Base-by-base conservation (phyloP, 768 basidiomycete genomes). In the Lanmaoa pseudosensibilis region DNA sequence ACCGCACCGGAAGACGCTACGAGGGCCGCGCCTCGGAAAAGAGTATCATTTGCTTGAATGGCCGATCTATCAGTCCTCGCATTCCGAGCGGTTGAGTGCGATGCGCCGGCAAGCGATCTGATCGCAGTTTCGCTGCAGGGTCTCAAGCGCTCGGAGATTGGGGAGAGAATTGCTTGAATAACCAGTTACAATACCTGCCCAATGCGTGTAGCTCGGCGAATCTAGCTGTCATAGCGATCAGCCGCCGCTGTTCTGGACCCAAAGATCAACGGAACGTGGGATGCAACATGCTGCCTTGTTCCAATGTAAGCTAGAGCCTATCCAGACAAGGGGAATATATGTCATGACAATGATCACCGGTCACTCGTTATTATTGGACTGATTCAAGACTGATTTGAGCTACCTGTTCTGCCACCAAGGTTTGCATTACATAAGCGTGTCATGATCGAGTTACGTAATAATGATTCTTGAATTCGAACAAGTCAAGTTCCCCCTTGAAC, bases 1-100 rank as follows among this genome's bases (percentile, higher is more conserved):
- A 58, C 52, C 12, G 48, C 57, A 54, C 55, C 43, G 44, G 60
- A 56, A 50, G 41, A 45, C 37, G 52, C 23, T 21, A 47, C 48
- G 49, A 41, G 52, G 34, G 38, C 61, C 25, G 53, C 56, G 39
- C 64, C 72, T 59, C 73, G 71, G 58, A 72, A 74, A 64, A 72
- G 63, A 59, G 71, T 72, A 21, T 69, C 71, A 9, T 72, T 72
- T 63, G 65, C 60, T 56, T 72, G 59, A 66, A 54, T 52, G 55
- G 5, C 54, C 33, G 37, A 51, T 66, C 47, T 39, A 58, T 66
- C 62, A 57, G 39, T 54, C 55, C 57, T 61, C 58, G 53, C 56
- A 55, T 50, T 60, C 61, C 58, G 50, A 54, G 61, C 61, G 46
- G 57, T 59, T 36, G 55, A 56, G 46, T 36, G 39, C 32, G 36